A percentile compares a stretch with the other conserved stretches of the same genome.
phyloP scores from a whole-genome alignment of 2,329 filamentous ascomycete genomes.

The Aureobasidium pullulans region DNA sequence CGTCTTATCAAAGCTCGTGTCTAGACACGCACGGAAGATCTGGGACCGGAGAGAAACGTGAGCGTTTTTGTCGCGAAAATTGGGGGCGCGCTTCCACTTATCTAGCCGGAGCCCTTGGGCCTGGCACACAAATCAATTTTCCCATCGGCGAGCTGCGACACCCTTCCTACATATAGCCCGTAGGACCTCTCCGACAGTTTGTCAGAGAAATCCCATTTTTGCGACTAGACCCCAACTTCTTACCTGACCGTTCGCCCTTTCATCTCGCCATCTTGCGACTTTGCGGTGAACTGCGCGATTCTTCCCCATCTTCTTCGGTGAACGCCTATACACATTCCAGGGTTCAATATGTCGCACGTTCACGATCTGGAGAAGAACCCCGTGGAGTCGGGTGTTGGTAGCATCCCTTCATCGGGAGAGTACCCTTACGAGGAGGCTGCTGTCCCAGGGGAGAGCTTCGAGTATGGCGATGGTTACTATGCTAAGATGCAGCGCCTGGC shows the following conservation, averaged over 20 bases:
- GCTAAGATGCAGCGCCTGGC: conserved; percentile 57
- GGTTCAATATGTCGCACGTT: conserved; percentile 5
- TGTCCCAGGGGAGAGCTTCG: conserved; percentile 53
- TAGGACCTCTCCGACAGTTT: conserved; percentile 13
- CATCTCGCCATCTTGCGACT: neutral
- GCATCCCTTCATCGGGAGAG: conserved; percentile 19
- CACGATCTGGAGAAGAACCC: conserved; percentile 23
- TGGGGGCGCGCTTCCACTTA: conserved; percentile 8
- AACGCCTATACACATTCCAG: neutral
- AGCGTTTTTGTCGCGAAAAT: conserved; percentile 13
- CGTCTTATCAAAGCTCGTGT: conserved; percentile 14
- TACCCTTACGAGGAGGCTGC: conserved; percentile 35
- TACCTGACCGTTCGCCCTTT: conserved; percentile 6
- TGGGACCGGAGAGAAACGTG: conserved; percentile 8
- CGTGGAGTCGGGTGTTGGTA: conserved; percentile 23
- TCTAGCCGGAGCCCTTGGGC: neutral
- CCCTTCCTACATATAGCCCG: neutral
- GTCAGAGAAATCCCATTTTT: conserved; percentile 9
- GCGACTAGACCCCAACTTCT: neutral
- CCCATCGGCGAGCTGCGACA: conserved; percentile 11
- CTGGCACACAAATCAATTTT: conserved; percentile 6
- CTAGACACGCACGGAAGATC: conserved; percentile 11
- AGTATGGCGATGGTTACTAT: conserved; percentile 48
- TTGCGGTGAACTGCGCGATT: conserved; percentile 4
- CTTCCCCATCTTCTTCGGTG: conserved; percentile 6